Conservation (phyloP, 192 early-diverging fungal genomes). For the Podila minutissima region DNA sequence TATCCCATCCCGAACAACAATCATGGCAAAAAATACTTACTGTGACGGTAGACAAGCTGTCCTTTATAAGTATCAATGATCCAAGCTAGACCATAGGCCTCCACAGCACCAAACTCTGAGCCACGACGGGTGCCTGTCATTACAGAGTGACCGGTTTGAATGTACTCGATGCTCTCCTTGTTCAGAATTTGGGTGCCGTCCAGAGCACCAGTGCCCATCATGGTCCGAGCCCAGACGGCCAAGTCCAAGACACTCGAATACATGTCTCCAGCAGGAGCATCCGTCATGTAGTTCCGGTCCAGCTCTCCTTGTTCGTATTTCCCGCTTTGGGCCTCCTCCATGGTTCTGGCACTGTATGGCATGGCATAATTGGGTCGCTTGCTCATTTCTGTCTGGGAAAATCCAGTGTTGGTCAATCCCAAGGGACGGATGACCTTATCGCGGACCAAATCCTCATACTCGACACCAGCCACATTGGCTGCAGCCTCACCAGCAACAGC, state of each 20-base stretch:
- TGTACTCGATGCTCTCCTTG: slow-evolving; percentile 4
- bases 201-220: not conserved
- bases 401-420: not conserved
- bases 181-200: slow-evolving; percentile 10
- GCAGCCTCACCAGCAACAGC: slow-evolving; percentile 9
- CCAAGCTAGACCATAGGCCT: slow-evolving; percentile 1
- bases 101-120: slow-evolving; percentile 1
- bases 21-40: not conserved
- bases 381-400: not conserved
- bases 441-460: slow-evolving; percentile 1
- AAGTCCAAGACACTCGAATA: slow-evolving; percentile 10
- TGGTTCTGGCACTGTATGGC: not conserved
- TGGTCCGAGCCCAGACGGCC: not conserved
- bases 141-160: not conserved
- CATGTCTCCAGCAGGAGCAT: slow-evolving; percentile 4
- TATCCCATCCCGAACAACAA: not conserved
- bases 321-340: not conserved
- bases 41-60: not conserved
- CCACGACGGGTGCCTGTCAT: not conserved
- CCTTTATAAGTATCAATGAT: slow-evolving; percentile 2
- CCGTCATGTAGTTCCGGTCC: not conserved
- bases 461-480: slow-evolving; percentile 2
- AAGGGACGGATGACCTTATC: not conserved
- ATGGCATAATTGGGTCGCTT: slow-evolving; percentile 5
- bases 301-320: not conserved